phyloP scores from a whole-genome alignment of 2,329 filamentous ascomycete species.

The Fusarium pseudonygamai region DNA sequence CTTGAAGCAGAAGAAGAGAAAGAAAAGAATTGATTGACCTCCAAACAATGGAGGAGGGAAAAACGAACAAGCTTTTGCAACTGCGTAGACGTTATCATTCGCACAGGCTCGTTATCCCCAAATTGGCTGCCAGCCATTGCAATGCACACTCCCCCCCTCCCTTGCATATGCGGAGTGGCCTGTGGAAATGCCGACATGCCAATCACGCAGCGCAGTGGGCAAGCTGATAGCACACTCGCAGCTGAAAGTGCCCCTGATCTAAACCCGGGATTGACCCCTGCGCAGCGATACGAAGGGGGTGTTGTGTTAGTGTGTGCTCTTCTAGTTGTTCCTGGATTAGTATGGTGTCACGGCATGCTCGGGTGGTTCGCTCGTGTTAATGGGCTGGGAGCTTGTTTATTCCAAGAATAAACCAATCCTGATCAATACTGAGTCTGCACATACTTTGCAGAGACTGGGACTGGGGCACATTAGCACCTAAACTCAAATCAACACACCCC shows the following conservation, averaged over 20 bases:
- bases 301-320: not conserved
- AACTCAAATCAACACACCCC: slow-evolving; percentile 26
- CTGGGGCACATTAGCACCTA: slow-evolving; percentile 1
- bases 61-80: slow-evolving; percentile 20
- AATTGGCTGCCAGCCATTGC: not conserved
- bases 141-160: not conserved
- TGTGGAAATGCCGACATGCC: slow-evolving; percentile 21
- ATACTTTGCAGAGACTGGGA: slow-evolving; percentile 27
- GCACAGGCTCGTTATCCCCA: slow-evolving; percentile 9
- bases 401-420: slow-evolving; percentile 21
- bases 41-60: not conserved
- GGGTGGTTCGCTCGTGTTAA: not conserved
- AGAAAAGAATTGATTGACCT: not conserved
- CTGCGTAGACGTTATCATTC: slow-evolving; percentile 5
- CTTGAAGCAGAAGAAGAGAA: not conserved
- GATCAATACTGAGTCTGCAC: not conserved
- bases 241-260: slow-evolving; percentile 36
- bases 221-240: slow-evolving; percentile 21
- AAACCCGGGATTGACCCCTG: slow-evolving; percentile 12
- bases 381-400: slow-evolving; percentile 10
- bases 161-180: slow-evolving; percentile 2
- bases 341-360: not conserved
- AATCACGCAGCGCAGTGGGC: slow-evolving; percentile 14
- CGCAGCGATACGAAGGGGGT: slow-evolving; percentile 25
- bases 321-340: slow-evolving; percentile 7